Base-by-base conservation (phyloP, 1,139 yeast species). In the Candida freyschussii region DNA sequence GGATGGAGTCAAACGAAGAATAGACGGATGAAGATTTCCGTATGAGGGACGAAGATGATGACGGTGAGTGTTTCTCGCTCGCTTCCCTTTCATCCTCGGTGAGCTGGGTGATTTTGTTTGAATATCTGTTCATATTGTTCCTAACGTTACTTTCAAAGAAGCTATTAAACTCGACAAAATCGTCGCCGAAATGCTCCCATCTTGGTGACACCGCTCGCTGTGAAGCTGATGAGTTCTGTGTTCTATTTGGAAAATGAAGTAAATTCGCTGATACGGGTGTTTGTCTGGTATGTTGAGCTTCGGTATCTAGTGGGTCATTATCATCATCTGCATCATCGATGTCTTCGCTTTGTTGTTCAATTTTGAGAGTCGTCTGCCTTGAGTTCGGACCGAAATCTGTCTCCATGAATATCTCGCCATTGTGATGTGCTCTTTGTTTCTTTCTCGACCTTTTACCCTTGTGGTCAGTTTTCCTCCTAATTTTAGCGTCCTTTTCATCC, bases 401-500 rank as follows among this genome's bases (percentile, higher is more conserved):
- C 13, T 15, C 11, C 10, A 9, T 14, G 12, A 7, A 20, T 7
- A 8, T n/a, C 23, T 9, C 8, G 21, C 21, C 11, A 11, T 19
- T 19, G 21, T 8, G 21, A 19, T 19, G 21, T 19, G 21, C 10
- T 19, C 10, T 30, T 18, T 17, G 27, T 17, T 31, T 30, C 29
- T 30, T 36, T 8, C 22, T 22, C 11, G 7, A 19, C 23, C 28
- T 33, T 28, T 29, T 40, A 30, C 30, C 29, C 16, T 23, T 21
- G 10, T 20, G 23, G 10, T 17, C 31, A 7, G 20, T 30, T 18
- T 29, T 35, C 36, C 40, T 41, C 34, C 32, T 45, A 27, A 33
- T 30, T 42, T 44, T 52, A n/a, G 52, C 31, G 14, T 41, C 45
- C 22, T 35, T 46, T 33, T 56, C 59, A 4, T 47, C 50, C 29